A percentile compares a stretch with the other conserved stretches of the same genome.
phyloP scores from a whole-genome alignment of 1,139 yeast genomes.

The Suhomyces coccinellae region DNA sequence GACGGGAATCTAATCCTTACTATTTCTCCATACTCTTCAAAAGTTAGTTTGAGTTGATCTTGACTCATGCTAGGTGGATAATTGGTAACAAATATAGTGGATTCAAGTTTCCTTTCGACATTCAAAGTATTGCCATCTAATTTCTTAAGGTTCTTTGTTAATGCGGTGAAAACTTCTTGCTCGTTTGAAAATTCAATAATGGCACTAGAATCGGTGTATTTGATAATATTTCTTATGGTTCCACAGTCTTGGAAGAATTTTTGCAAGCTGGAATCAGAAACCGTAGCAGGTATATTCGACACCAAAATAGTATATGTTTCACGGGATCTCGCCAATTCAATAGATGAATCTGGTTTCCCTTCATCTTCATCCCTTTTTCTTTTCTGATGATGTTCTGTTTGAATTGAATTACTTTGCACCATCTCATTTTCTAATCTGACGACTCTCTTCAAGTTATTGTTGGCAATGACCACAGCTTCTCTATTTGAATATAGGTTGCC shows the following conservation, averaged over 20 bases:
- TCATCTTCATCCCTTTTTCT: neutral
- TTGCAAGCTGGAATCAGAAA: conserved; percentile 34
- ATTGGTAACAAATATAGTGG: conserved; percentile 69
- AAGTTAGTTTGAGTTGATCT: conserved; percentile 41
- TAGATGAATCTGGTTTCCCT: neutral
- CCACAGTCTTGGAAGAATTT: conserved; percentile 66
- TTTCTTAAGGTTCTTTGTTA: conserved; percentile 57
- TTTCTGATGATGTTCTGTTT: neutral
- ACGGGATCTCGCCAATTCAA: conserved; percentile 44
- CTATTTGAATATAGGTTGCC: conserved; percentile 25
- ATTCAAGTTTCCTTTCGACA: conserved; percentile 46
- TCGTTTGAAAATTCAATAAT: conserved; percentile 56
- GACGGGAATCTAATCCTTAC: conserved; percentile 68
- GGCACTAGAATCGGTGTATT: conserved; percentile 33
- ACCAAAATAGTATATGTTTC: conserved; percentile 57
- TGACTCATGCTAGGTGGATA: conserved; percentile 60
- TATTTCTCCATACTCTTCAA: conserved; percentile 46
- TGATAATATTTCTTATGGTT: conserved; percentile 32
- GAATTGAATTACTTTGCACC: neutral
- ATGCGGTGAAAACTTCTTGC: conserved; percentile 55
- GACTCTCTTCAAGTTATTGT: conserved; percentile 8
- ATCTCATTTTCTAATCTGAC: neutral
- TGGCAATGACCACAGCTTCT: conserved; percentile 9
- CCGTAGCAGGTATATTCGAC: conserved; percentile 32
- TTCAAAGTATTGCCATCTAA: conserved; percentile 43